phyloP scores from a whole-genome alignment of 2,329 filamentous ascomycete species.

The Waltergamsia citrina region DNA sequence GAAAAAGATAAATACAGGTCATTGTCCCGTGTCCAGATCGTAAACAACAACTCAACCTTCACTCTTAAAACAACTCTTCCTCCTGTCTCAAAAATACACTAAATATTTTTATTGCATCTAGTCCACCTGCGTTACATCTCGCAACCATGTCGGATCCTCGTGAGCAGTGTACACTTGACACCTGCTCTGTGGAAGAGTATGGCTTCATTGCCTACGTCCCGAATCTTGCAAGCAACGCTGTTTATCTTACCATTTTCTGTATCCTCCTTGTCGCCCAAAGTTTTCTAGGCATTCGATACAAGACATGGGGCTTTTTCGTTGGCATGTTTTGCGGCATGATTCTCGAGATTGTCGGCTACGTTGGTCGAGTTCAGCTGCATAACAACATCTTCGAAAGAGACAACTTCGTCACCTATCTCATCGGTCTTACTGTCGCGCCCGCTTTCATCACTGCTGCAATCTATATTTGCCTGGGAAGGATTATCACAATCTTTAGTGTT shows the following conservation, averaged over 20 bases:
- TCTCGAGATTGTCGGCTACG: constrained; percentile 37
- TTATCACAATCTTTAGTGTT: constrained; percentile 32
- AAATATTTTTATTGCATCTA: too few relatives aligned
- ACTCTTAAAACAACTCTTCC: too few relatives aligned
- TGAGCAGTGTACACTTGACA: constrained; percentile 2
- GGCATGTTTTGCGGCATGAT: neutral
- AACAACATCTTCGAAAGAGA: constrained; percentile 40
- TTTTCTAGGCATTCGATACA: neutral
- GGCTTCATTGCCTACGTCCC: constrained; percentile 30
- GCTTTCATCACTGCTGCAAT: constrained; percentile 54
- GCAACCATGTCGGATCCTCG: neutral
- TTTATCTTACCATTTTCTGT: constrained; percentile 28
- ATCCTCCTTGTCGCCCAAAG: neutral
- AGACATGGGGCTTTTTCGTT: constrained; percentile 1
- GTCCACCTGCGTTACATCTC: too few relatives aligned
- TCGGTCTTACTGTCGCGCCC: constrained; percentile 50
- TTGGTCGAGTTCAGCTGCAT: constrained; percentile 43
- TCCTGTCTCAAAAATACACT: too few relatives aligned
- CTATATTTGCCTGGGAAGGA: constrained; percentile 46
- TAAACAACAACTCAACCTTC: too few relatives aligned
- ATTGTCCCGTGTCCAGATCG: too few relatives aligned
- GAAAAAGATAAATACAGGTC: too few relatives aligned
- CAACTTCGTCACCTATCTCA: constrained; percentile 36
- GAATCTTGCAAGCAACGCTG: constrained; percentile 12
- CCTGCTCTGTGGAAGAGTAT: constrained; percentile 1